phyloP scores from a whole-genome alignment of 2,329 filamentous ascomycete genomes.

The Aspergillus ochraceus region DNA sequence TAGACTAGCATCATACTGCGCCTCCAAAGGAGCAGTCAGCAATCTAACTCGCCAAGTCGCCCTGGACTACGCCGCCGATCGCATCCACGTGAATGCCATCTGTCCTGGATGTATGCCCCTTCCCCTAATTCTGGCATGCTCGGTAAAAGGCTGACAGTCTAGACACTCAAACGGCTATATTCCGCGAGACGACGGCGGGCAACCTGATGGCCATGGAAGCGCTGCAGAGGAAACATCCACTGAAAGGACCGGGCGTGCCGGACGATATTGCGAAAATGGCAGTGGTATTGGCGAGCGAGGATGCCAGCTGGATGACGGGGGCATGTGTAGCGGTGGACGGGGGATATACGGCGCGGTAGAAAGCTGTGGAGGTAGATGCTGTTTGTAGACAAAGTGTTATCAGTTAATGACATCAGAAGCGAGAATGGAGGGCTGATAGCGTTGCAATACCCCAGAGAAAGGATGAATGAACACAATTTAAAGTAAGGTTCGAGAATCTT shows the following conservation, averaged over 20 bases:
- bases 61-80: conserved; percentile 49
- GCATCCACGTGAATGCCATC: conserved; percentile 56
- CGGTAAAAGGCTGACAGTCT: not conserved
- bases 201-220: not conserved
- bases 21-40: conserved; percentile 53
- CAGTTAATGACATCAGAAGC: too few species aligned
- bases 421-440: too few species aligned
- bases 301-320: conserved; percentile 49
- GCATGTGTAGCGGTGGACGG: conserved; percentile 49
- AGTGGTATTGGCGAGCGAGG: conserved; percentile 49
- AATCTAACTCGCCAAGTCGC: conserved; percentile 53
- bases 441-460: too few species aligned
- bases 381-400: too few species aligned
- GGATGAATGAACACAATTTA: too few species aligned
- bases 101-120: conserved; percentile 49
- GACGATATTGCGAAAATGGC: conserved; percentile 42
- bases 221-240: conserved; percentile 23
- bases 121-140: not conserved
- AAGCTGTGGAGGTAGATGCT: not conserved
- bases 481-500: too few species aligned
- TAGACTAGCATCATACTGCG: conserved; percentile 40
- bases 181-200: conserved; percentile 8
- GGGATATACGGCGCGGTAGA: conserved; percentile 37
- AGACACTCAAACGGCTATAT: conserved; percentile 29
- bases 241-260: conserved; percentile 27